Base-by-base conservation (phyloP, 2,329 filamentous ascomycete species). In the Talaromyces sp. region DNA sequence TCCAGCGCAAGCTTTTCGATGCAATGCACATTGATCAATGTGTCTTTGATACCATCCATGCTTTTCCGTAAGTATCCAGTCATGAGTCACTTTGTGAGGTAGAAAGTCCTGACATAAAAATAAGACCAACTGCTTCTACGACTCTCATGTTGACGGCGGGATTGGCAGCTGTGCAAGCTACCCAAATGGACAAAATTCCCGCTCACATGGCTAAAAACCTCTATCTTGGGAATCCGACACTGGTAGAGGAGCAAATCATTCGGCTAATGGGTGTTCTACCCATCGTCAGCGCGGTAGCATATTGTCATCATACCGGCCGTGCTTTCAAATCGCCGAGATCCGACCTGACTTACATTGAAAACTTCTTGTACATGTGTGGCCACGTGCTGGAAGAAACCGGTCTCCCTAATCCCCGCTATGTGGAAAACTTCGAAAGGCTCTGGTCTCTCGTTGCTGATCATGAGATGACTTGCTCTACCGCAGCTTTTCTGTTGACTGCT, bases 381-480 rank as follows among this genome's bases (percentile, higher is more conserved):
- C 43, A 50, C 7, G 60, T 54, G 11, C 16, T 54, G n/a, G 10
- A n/a, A 6, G 33, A 22, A 16, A 52, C 33, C 0, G 31, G 31
- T 5, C 14, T 24, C 3, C 59, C 59, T 11, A 52, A 61, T 16
- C 41, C 43, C 16, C 24, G 31, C 3, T 14, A 37, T 41, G 59
- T 50, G 19, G 24, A 54, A 14, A 14, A 22, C 8, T 13, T 62
- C 11, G 19, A 62, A 14, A 19, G 31, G 5, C 19, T 62, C 19
- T 62, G 60, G 60, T 13, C n/a, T 8, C 31, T 62, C 10, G 31
- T 27, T 3, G 60, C 60, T n/a, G 60, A 62, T 27, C 47, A 54
- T 9, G 60, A 62, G 33, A 54, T 62, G 33, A 62, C 60, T 4
- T n/a, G 14, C 16, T 62, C 60, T 2, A 62, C 60, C 19, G 33